Base-by-base conservation (phyloP, 148 eudicot genomes). In the Silene uniflora region DNA sequence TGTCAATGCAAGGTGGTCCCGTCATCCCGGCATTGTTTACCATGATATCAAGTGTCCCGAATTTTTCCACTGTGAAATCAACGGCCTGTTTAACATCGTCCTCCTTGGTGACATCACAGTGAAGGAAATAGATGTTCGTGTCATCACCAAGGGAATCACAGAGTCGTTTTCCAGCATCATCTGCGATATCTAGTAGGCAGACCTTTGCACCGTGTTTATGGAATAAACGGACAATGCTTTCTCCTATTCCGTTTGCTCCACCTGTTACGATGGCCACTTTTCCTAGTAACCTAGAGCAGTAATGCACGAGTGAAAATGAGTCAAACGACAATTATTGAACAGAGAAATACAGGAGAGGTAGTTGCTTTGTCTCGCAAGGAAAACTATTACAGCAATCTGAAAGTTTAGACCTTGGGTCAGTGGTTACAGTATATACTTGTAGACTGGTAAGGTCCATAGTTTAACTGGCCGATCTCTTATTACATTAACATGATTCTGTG, bases 201-300 rank as follows among this genome's bases (percentile, higher is more conserved):
- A 92, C 92, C 78, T 86, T 92, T 64, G 98, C 97, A 59, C 99
- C 99, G 12, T 92, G 96, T 46, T 77, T 76, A 69, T 82, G 92
- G 79, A 95, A 92, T 72, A 95, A 82, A n/a, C 94, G 97, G 61
- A 92, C 98, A 5, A 92, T 95, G 85, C 93, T 87, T 86, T 89
- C 92, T 66, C 99, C 99, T 27, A 95, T 95, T 44, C 99, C 99
- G 56, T 83, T 81, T 59, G 97, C 92, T 60, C 99, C 99, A 56
- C 99, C 99, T 10, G 98, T 95, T 60, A 95, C 98, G 59, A 95
- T 54, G 35, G 98, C 93, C 56, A 91, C 99, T 84, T 87, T 90
- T 27, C 99, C 99, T 23, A 81, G 65, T 81, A 95, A 86, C 80
- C 99, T 95, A 83, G 59, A 84, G 81, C 0, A 11, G 4, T 73